Evolutionary conservation across 2,329 filamentous ascomycete genomes (phyloP).

Genomic region (Neofusicoccum kwambonambiense): DNA sequence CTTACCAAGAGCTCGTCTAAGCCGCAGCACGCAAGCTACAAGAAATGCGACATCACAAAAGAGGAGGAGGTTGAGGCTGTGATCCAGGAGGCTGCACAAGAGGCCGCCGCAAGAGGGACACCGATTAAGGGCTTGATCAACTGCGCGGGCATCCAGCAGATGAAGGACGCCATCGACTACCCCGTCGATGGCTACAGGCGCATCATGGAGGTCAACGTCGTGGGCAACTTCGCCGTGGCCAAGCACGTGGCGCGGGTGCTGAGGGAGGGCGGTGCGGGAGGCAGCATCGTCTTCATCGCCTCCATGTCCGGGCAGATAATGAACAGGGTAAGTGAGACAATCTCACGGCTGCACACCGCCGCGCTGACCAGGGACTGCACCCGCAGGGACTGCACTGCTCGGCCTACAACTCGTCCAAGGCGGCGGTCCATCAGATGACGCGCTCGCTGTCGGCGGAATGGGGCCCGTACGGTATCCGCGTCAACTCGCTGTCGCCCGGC

Average conservation of each 20-base stretch:
- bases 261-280: slow-evolving; percentile 8
- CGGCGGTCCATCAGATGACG: slow-evolving; percentile 53
- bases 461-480: slow-evolving; percentile 45
- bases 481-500: slow-evolving; percentile 55
- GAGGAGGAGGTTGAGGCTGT: slow-evolving; percentile 21
- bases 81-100: slow-evolving; percentile 22
- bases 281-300: slow-evolving; percentile 39
- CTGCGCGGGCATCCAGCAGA: slow-evolving; percentile 31
- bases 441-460: slow-evolving; percentile 55
- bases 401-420: slow-evolving; percentile 56
- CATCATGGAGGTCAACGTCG: slow-evolving; percentile 39
- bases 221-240: slow-evolving; percentile 37
- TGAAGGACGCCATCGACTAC: slow-evolving; percentile 35
- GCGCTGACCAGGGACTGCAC: neutral
- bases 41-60: slow-evolving; percentile 26
- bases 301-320: slow-evolving; percentile 31
- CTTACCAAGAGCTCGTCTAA: neutral
- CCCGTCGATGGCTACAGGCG: slow-evolving; percentile 32
- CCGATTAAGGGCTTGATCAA: slow-evolving; percentile 30
- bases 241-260: slow-evolving; percentile 13
- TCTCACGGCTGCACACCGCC: neutral
- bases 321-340: slow-evolving; percentile 5
- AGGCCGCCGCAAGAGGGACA: slow-evolving; percentile 14
- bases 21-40: slow-evolving; percentile 20
- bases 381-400: slow-evolving; percentile 40